A percentile compares a stretch with the other conserved stretches of the same genome.
Conservation (phyloP, 2,329 filamentous ascomycete species). For the Fusarium sp. region DNA sequence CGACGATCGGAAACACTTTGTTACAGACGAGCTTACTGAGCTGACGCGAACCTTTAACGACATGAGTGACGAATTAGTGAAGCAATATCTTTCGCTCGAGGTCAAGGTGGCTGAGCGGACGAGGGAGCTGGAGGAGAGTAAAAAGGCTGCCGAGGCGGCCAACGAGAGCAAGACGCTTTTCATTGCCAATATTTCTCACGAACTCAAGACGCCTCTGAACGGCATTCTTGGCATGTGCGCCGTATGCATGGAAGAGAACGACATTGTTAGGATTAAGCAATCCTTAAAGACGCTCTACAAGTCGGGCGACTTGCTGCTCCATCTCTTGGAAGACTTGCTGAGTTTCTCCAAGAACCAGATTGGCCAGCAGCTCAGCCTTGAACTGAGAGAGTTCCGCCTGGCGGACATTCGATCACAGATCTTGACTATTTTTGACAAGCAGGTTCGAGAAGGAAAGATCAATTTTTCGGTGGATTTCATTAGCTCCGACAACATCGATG, state of each 20-base stretch:
- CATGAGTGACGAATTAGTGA: slow-evolving; percentile 90
- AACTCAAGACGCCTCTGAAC: slow-evolving; percentile 94
- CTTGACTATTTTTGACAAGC: slow-evolving; percentile 87
- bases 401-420: slow-evolving; percentile 88
- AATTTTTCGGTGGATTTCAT: slow-evolving; percentile 78
- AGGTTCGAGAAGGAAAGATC: slow-evolving; percentile 83
- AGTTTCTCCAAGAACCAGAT: slow-evolving; percentile 97
- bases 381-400: slow-evolving; percentile 86
- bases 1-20: slow-evolving; percentile 75
- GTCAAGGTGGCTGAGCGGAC: slow-evolving; percentile 87
- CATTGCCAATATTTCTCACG: slow-evolving; percentile 90
- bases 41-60: slow-evolving; percentile 88
- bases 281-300: slow-evolving; percentile 88
- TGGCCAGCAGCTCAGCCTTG: slow-evolving; percentile 82
- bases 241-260: slow-evolving; percentile 91
- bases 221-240: slow-evolving; percentile 95
- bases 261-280: slow-evolving; percentile 80
- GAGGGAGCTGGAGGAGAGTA: slow-evolving; percentile 85
- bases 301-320: slow-evolving; percentile 77
- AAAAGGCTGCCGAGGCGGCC: slow-evolving; percentile 91
- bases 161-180: slow-evolving; percentile 98
- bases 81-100: slow-evolving; percentile 87
- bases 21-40: slow-evolving; percentile 88
- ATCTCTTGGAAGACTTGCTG: slow-evolving; percentile 87
- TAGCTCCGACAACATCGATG: slow-evolving; percentile 42